These are phyloP conservation scores for Sphaceloma murrayae DNA, from an alignment of 2,329 filamentous ascomycete species.

Conservation along the genomic window DNA sequence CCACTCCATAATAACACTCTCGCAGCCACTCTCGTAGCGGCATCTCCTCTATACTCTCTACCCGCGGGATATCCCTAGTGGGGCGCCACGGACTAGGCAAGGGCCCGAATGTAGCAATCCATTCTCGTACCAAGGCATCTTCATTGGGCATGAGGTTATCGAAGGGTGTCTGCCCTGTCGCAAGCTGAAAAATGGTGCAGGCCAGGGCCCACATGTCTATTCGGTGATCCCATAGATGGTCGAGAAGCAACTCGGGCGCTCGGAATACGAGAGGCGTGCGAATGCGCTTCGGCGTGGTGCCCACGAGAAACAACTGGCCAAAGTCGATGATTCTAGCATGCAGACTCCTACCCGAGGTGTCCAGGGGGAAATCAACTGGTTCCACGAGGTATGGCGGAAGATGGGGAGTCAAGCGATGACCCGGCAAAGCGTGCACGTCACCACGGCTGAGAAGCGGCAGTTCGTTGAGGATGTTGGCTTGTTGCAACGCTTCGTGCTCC, in stretches of 20 bases:
- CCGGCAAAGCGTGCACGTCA: constrained; percentile 16
- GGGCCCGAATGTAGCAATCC: constrained; percentile 8
- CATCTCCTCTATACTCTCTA: background rate
- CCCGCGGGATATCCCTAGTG: background rate
- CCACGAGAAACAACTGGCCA: constrained; percentile 18
- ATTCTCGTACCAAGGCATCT: background rate
- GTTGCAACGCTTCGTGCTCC: background rate
- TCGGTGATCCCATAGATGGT: constrained; percentile 22
- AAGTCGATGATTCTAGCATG: constrained; percentile 24
- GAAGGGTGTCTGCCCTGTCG: constrained; percentile 21
- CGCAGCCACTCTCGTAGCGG: background rate
- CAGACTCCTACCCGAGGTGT: constrained; percentile 12
- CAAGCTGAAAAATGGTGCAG: constrained; percentile 21
- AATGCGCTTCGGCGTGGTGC: constrained; percentile 22
- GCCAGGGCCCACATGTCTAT: constrained; percentile 27
- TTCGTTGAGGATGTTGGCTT: constrained; percentile 4
- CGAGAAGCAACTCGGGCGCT: constrained; percentile 25
- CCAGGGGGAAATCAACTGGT: background rate
- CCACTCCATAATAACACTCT: constrained; percentile 1
- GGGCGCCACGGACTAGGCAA: background rate
- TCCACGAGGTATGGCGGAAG: constrained; percentile 11
- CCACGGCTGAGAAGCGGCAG: constrained; percentile 15
- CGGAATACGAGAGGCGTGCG: constrained; percentile 25
- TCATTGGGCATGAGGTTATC: background rate
- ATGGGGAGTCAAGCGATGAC: constrained; percentile 16